These are phyloP conservation scores for Begonia fuchsioides DNA, from an alignment of 306 rosid genomes.

Conservation along the genomic window DNA sequence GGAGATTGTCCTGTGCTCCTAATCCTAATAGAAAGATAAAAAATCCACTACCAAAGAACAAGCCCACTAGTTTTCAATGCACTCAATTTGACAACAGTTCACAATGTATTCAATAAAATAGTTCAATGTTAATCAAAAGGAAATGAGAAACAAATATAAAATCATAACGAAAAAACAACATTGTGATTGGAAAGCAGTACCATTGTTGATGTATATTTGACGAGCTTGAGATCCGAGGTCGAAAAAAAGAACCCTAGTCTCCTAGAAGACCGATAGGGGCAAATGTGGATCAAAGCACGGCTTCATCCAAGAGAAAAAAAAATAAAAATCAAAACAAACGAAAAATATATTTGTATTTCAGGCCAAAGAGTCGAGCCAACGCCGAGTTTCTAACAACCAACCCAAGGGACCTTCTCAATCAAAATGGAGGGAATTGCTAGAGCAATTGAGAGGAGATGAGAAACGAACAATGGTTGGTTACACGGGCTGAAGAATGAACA, in stretches of 20 bases:
- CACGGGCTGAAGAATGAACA: too few species aligned
- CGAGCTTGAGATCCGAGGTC: conserved; percentile 9
- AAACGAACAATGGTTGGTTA: too few species aligned
- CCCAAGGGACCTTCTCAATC: too few species aligned
- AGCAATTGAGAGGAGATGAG: too few species aligned
- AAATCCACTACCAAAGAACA: too few species aligned
- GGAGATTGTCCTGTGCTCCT: too few species aligned
- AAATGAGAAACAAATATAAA: not conserved
- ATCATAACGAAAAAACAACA: not conserved
- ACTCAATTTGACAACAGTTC: not conserved
- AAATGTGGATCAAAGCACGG: not conserved
- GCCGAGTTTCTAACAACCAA: too few species aligned
- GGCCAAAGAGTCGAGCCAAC: too few species aligned
- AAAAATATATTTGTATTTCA: too few species aligned
- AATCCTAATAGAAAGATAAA: too few species aligned
- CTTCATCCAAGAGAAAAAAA: not conserved
- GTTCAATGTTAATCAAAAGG: not conserved
- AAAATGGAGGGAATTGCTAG: too few species aligned
- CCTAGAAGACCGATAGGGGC: conserved; percentile 3
- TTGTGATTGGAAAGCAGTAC: not conserved
- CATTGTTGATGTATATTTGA: conserved; percentile 1
- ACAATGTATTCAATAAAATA: not conserved
- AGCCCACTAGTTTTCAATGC: too few species aligned
- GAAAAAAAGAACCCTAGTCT: conserved; percentile 3
- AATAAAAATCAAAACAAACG: not conserved